Conservation (phyloP, 2,329 filamentous ascomycete genomes). For the Colletotrichum trifolii region DNA sequence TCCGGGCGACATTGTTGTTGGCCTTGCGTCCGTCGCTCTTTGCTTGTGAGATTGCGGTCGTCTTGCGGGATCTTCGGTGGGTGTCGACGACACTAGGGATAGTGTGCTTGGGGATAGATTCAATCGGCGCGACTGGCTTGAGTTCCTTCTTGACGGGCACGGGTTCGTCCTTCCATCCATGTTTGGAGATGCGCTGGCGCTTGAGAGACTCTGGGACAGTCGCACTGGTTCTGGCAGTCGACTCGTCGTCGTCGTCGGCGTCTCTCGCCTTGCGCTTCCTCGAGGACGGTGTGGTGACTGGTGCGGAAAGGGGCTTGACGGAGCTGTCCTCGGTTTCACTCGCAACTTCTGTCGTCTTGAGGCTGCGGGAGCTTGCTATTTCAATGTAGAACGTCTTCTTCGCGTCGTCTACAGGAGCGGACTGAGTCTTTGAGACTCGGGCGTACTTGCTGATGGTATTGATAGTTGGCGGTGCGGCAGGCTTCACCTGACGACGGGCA, state of each 20-base stretch:
- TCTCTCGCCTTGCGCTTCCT: slow-evolving; percentile 34
- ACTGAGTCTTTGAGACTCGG: slow-evolving; percentile 34
- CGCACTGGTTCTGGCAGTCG: slow-evolving; percentile 1
- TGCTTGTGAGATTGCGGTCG: slow-evolving; percentile 43
- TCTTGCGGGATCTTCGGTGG: slow-evolving; percentile 43
- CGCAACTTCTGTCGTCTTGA: slow-evolving; percentile 20
- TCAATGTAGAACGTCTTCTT: slow-evolving; percentile 35
- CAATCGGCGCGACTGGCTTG: background rate
- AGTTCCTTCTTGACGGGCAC: slow-evolving; percentile 33
- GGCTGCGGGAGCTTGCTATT: slow-evolving; percentile 24
- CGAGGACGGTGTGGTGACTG: slow-evolving; percentile 7
- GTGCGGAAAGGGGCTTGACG: slow-evolving; percentile 8
- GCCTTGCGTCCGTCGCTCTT: slow-evolving; percentile 42
- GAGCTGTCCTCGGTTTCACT: slow-evolving; percentile 27
- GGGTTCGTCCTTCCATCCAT: slow-evolving; percentile 30
- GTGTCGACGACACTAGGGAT: slow-evolving; percentile 2
- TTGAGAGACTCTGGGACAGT: slow-evolving; percentile 20
- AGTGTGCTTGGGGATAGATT: slow-evolving; percentile 19
- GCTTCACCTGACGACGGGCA: slow-evolving; percentile 35
- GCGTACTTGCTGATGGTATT: slow-evolving; percentile 37
- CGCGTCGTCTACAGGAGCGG: slow-evolving; percentile 6
- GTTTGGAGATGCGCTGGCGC: slow-evolving; percentile 31
- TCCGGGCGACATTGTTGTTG: slow-evolving; percentile 32
- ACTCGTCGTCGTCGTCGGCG: slow-evolving; percentile 30
- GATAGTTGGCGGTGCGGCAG: slow-evolving; percentile 20